Evolutionary conservation across 2,329 filamentous ascomycete species (phyloP), one percentile per base, ranked within the genome.

Genomic region (Exophiala bonariae): DNA sequence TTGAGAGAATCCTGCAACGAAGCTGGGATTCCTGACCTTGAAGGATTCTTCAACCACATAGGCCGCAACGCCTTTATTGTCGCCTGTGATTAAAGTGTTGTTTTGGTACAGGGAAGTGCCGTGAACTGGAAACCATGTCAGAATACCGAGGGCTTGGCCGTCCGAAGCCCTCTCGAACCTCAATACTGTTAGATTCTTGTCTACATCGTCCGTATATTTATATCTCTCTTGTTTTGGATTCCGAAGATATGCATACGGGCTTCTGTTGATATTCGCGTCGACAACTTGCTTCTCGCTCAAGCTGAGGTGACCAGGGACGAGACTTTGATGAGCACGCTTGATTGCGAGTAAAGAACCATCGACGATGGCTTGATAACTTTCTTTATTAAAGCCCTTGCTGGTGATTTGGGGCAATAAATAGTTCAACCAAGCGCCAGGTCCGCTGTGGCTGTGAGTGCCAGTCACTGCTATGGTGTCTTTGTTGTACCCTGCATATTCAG

Each of bases 21-120:
- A 96, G 8, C 77, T 79, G 1, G 56, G 41, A 41, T 55, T 58
- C 17, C 19, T 30, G 8, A 31, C 20, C 46, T 42, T 46, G 47
- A 57, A 46, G 31, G 81, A 74, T n/a, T 66, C 68, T 2, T 97
- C 92, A 43, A 96, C 85, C 10, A 96, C 73, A 63, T 86, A 86
- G 0, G 91, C 87, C 2, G 92, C 91, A 5, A 96, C 89, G 10
- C 92, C 92, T 70, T 97, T 97, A 73, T 97, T 97, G 66, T 97
- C 92, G n/a, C 89, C 92, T 2, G 90, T 85, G 41, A 93, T 81
- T 11, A 96, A 76, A 0, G 90, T 96, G 68, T 96, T 96, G 70
- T 96, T 96, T 44, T 87, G 86, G 18, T 91, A 81, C 67, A 96
- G 81, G 1, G 89, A 95, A 0, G 92, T 97, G 37, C 91, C 91